Evolutionary conservation across 2,329 filamentous ascomycete genomes (phyloP), one percentile per base, ranked within the genome.

Genomic region (Colletotrichum simmondsii): DNA sequence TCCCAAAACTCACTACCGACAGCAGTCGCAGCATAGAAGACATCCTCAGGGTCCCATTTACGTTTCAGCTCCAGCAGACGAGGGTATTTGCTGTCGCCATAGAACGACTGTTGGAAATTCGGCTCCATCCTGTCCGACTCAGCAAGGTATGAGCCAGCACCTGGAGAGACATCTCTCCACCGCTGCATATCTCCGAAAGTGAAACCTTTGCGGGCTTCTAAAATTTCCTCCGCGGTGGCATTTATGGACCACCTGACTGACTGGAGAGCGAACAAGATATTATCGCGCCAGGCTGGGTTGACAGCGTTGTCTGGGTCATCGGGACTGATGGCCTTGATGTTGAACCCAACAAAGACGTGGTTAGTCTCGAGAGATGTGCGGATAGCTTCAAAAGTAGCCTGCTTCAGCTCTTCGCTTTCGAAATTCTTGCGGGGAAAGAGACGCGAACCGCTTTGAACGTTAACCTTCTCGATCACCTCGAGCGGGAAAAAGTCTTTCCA

Each of bases 221-320:
- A 3, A 12, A 74, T 70, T 35, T 70, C 56, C 4, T 63, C 66
- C 10, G 53, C 12, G 2, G 73, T 68, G 14, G 73, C 71, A 28
- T 68, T 54, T 7, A 35, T 19, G 6, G 66, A 61, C 73, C 73
- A 73, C 5, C 56, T 28, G 10, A 57, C 65, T 1, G 61, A 65
- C 73, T 76, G 74, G 72, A 84, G 83, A 52, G 75, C 76, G 63
- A 81, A 81, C 76, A 84, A 76, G 24, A 79, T 76, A 8, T 81
- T 81, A 0, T 81, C 80, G 24, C 87, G 80, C 86, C 86, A 88
- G 0, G 85, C 86, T 1, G 85, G 86, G 60, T 83, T 83, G 22
- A 83, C 78, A 4, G 83, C 80, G 24, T 82, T 84, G 52, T 79
- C 77, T 6, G 79, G 66, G 26, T 78, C 19, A 11, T 71, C 68